Base-by-base conservation (phyloP, 768 basidiomycete genomes). In the Lactarius akahatsu region DNA sequence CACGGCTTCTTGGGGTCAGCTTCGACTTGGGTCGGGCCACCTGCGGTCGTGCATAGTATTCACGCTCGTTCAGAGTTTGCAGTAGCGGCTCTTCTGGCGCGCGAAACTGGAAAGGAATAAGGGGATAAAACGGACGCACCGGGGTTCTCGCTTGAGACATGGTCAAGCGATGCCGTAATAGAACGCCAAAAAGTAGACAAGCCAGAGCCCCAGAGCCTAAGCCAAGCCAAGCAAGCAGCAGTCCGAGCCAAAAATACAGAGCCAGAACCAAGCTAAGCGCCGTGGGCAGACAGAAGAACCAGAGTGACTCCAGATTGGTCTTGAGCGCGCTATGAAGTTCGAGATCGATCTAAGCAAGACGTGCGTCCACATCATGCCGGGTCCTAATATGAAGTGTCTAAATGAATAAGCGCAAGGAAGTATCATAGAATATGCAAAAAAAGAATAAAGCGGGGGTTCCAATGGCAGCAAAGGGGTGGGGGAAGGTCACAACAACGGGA, bases 201-300 rank as follows among this genome's bases (percentile, higher is more conserved):
- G 52, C 54, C 23, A 50, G 11, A 58, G 32, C 13, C 16, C 15
- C 47, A 30, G 57, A 64, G 52, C 20, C 15, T 28, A 40, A 15
- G 38, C 15, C 38, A 40, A 45, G 43, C 62, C 41, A 34, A 45
- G 54, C 50, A 59, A 52, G 56, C 16, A n/a, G 15, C 6, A 38
- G 43, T 50, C 26, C 30, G 11, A 55, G 58, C 30, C 61, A 57
- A 64, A 38, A 7, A 36, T 50, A 26, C 13, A 32, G 45, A 59
- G 20, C 26, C 65, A 65, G 56, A 60, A 13, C 34, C 23, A 57
- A 52, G 45, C 30, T 28, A 50, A 62, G 65, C 61, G 47, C 56
- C 45, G 23, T 52, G 41, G 61, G 38, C 61, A 66, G 57, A 62
- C 23, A 26, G 47, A 61, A 32, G 30, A 47, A 28, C 15, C 5